Evolutionary conservation across 2,329 filamentous ascomycete genomes (phyloP), one percentile per base, ranked within the genome.

Genomic region (Ilyonectria destructans): DNA sequence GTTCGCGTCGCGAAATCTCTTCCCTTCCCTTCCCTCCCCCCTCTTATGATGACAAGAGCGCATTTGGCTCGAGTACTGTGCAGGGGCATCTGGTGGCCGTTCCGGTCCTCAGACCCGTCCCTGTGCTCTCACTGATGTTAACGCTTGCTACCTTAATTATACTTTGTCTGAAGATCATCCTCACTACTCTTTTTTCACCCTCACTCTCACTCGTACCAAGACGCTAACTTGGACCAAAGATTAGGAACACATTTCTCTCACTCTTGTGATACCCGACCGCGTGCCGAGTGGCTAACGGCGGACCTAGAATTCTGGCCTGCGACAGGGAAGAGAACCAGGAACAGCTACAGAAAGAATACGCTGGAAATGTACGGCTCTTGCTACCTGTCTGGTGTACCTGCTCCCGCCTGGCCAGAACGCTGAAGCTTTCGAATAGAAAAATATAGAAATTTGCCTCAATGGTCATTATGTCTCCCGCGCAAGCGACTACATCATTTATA

Each of bases 21-120:
- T 21, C n/a, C n/a, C 31, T 19, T 4, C 23, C 57, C 67, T 69
- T 65, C 65, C 62, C 67, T 77, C 82, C 71, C 78, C 63, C 51
- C 29, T 68, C 78, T 81, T 81, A 95, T 97, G 96, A 98, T 98
- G 96, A 98, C 96, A 94, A 96, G 96, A 98, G 96, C 95, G 96
- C 96, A 98, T 98, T 98, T 98, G 96, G 96, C 96, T 98, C 94
- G 96, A 98, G 96, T 88, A 97, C 95, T 90, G 90, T 86, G 83
- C 85, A 87, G 85, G 84, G 85, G 80, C 82, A 83, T 83, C 85
- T 85, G 86, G 86, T 83, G 85, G 83, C 86, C 92, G 93, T 91
- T 97, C 92, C 89, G 96, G 94, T 92, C 87, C 83, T 85, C 84
- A 84, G 84, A 85, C 77, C 79, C 80, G 74, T 81, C 85, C 82